Evolutionary conservation across 805 yeast species (phyloP).

Genomic region (Wickerhamiella vanderwaltii): DNA sequence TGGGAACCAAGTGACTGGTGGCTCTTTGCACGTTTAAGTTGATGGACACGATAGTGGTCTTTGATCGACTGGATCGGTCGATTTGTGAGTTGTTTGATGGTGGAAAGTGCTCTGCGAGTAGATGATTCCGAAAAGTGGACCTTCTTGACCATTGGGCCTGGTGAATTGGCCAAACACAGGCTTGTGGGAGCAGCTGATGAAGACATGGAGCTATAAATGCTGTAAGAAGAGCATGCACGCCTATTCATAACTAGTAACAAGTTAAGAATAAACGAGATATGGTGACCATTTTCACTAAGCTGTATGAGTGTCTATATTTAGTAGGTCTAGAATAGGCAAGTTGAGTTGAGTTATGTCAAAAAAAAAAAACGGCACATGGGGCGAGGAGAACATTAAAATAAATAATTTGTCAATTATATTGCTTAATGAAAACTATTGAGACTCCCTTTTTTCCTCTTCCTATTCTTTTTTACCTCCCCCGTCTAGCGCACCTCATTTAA

Average conservation of each 20-base stretch:
- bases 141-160: background rate
- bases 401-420: too few species aligned
- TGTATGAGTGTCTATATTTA: too few species aligned
- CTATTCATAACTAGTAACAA: background rate
- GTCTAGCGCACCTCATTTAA: too few species aligned
- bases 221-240: background rate
- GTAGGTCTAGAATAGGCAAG: too few species aligned
- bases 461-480: too few species aligned
- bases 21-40: background rate
- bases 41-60: background rate
- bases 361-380: too few species aligned
- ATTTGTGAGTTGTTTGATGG: slow-evolving; percentile 5
- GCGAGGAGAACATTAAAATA: too few species aligned
- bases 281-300: too few species aligned
- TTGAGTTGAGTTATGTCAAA: too few species aligned
- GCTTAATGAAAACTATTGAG: too few species aligned
- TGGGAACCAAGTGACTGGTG: background rate
- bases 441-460: too few species aligned
- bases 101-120: slow-evolving; percentile 1
- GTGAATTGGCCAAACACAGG: background rate
- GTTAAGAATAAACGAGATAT: too few species aligned
- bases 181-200: background rate
- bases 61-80: background rate
- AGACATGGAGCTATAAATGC: background rate
- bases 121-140: slow-evolving; percentile 5